Evolutionary conservation across 2,329 filamentous ascomycete species (phyloP).

Genomic region (Aspergillus calidoustus): DNA sequence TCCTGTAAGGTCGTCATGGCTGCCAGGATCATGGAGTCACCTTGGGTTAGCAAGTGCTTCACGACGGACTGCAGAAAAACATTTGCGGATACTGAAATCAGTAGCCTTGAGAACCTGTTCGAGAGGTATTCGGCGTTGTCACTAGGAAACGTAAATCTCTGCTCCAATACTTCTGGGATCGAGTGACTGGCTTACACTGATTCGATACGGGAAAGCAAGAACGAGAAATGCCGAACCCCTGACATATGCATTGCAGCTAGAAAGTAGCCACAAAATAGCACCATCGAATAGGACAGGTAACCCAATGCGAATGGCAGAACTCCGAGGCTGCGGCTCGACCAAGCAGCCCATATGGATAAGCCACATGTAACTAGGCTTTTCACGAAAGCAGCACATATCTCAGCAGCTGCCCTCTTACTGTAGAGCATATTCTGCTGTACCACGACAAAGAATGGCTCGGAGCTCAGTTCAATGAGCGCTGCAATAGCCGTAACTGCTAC

Average conservation of each 20-base stretch:
- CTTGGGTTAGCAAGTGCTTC: conserved; percentile 93
- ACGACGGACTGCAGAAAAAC: conserved; percentile 86
- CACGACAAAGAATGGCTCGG: conserved; percentile 87
- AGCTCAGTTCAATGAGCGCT: conserved; percentile 73
- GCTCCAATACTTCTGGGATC: not conserved
- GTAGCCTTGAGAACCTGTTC: conserved; percentile 69
- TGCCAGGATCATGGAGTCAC: conserved; percentile 86
- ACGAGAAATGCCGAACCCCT: conserved; percentile 66
- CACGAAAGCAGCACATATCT: conserved; percentile 78
- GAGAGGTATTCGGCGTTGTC: conserved; percentile 54
- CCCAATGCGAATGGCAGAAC: conserved; percentile 88
- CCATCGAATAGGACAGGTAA: conserved; percentile 74
- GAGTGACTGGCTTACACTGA: conserved; percentile 47
- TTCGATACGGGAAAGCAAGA: conserved; percentile 58
- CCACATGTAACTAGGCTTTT: conserved; percentile 78
- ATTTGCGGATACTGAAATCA: conserved; percentile 75
- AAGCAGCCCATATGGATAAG: conserved; percentile 67
- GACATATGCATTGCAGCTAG: conserved; percentile 64
- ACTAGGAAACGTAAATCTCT: conserved; percentile 26
- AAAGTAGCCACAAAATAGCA: conserved; percentile 72
- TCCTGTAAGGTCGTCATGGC: conserved; percentile 75
- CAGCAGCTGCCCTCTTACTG: conserved; percentile 77
- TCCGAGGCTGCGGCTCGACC: conserved; percentile 61
- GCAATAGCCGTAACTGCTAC: conserved; percentile 61
- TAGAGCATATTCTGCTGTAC: conserved; percentile 83